These are phyloP conservation scores for Cladosporium colombiae DNA, from an alignment of 2,329 filamentous ascomycete genomes.

Conservation along the genomic window DNA sequence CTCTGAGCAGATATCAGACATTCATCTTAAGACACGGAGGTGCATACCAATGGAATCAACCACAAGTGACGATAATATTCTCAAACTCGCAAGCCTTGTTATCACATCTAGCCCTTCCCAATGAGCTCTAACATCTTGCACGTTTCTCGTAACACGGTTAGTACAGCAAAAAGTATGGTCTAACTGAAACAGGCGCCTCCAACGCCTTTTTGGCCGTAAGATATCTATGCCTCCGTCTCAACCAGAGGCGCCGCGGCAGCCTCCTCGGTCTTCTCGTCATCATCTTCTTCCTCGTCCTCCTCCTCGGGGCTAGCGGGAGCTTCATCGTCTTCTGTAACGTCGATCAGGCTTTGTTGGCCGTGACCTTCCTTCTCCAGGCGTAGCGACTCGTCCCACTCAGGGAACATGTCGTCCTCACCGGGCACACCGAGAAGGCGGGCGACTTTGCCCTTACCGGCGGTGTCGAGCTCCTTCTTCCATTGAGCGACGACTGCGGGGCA, in stretches of 20 bases:
- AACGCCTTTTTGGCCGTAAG: constrained; percentile 6
- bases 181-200: constrained; percentile 3
- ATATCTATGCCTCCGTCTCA: constrained; percentile 10
- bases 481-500: constrained; percentile 66
- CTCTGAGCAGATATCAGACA: background rate
- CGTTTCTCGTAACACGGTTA: background rate
- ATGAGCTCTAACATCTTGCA: background rate
- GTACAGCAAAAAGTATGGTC: background rate
- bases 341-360: constrained; percentile 43
- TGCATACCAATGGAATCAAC: background rate
- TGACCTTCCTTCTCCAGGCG: constrained; percentile 72
- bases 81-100: background rate
- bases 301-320: constrained; percentile 51
- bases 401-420: constrained; percentile 71
- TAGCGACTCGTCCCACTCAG: constrained; percentile 92
- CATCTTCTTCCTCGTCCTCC: constrained; percentile 37
- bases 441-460: constrained; percentile 81
- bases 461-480: constrained; percentile 85
- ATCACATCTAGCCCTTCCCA: background rate
- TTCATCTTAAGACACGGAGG: background rate
- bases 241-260: background rate
- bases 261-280: constrained; percentile 52
- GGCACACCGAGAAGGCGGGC: constrained; percentile 81
- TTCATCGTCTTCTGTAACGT: constrained; percentile 46
- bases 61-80: background rate